Evolutionary conservation across 768 basidiomycete genomes (phyloP), one percentile per base, ranked within the genome.

Genomic region (Hortiboletus flavorubellus): DNA sequence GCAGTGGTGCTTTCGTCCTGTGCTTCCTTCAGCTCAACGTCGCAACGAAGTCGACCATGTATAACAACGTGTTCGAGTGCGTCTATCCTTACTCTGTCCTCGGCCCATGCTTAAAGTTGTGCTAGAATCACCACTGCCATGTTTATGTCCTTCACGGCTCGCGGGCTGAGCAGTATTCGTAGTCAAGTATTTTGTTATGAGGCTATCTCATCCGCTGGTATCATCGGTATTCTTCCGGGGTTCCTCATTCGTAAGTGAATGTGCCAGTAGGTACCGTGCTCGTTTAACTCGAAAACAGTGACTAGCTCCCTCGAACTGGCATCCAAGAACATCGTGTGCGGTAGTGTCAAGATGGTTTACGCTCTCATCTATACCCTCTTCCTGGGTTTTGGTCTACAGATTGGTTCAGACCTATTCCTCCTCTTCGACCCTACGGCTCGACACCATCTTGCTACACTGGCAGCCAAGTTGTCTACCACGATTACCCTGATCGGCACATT

Each of bases 1-100:
- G 88, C 9, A 60, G 70, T 2, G 82, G 86, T 21, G 91, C 89
- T 0, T 82, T 86, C 43, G 65, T 87, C 46, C 73, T 94, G 46
- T 80, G 81, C 45, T 78, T 81, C 63, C 77, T 94, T 56, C 90
- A 93, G 61, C 81, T 91, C 31, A 78, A 76, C 49, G 83, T 91
- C 15, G 91, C 89, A 15, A 75, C 80, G 40, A 89, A 87, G 70
- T 91, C 86, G 64, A 77, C 85, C 0, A 76, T 93, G 66, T 93
- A 93, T 67, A 89, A 91, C 45, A 93, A 92, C 63, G 91, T 95
- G 49, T 95, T 93, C 60, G 93, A 96, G 93, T 93, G 65, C 69
- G 46, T 40, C 51, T 34, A 26, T 31, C 51, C 50, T 38, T 33
- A 23, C 54, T 35, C 5, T 49, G 30, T 29, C 34, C 44, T 23